Evolutionary conservation across 2,329 filamentous ascomycete genomes (phyloP), one percentile per base, ranked within the genome.

Genomic region (Apiospora marii): DNA sequence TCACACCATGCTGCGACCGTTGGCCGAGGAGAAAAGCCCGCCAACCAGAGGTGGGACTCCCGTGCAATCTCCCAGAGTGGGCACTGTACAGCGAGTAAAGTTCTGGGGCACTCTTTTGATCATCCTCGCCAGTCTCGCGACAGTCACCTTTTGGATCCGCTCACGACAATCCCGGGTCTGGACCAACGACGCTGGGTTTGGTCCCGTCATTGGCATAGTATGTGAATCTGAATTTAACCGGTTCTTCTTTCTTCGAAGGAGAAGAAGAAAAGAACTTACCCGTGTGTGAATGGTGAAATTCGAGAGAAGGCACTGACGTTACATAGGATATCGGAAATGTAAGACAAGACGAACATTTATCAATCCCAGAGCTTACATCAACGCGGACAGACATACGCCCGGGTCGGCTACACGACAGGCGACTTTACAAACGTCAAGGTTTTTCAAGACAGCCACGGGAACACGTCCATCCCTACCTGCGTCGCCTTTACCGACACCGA

Each of bases 401-500:
- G 44, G 13, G 67, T 49, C 10, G 67, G 7, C 3, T 49, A 69
- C 34, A 34, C 12, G n/a, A 16, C 7, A 8, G 43, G 16, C 0
- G 19, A 69, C 8, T 24, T n/a, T 44, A 8, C 3, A 1, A 16
- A 49, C 14, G 3, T 14, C n/a, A n/a, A 0, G 10, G 22, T 69
- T n/a, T 34, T 49, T 27, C 37, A n/a, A 37, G 43, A 49, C 13
- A 24, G 34, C 12, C 27, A 49, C 4, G 44, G 67, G 5, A 49
- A 46, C 34, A 48, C 67, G 16, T 49, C 44, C 34, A 37, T 69
- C 7, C 67, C 44, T 22, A 3, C 67, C 67, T 69, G 67, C 8
- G 67, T 69, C 67, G 67, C 67, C 19, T 69, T 69, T 44, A 49
- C 67, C 4, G 44, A 49, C 16, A 49, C 13, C 24, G 43, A 49